Evolutionary conservation across 1,139 yeast genomes (phyloP).

Genomic region (Scheffersomyces lignicola): DNA sequence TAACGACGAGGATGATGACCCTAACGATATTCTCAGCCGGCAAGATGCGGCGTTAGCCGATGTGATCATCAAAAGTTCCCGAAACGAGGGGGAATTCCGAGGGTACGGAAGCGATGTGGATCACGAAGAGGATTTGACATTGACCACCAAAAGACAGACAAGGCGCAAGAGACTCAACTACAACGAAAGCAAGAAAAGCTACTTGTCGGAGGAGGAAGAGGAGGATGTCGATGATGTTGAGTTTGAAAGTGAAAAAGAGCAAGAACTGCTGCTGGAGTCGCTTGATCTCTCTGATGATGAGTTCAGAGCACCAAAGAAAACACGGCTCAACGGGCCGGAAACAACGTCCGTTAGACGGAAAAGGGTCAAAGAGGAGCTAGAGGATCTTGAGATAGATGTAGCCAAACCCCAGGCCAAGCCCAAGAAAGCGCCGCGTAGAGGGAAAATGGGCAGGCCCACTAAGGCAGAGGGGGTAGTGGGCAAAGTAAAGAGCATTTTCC

Average conservation of each 20-base stretch:
- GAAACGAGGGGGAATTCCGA: constrained; percentile 11
- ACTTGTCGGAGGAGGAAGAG: constrained; percentile 13
- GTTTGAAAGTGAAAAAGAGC: constrained; percentile 10
- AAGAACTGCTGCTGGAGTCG: constrained; percentile 6
- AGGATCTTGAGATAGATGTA: constrained; percentile 4
- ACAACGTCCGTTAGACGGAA: constrained; percentile 1
- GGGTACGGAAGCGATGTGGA: constrained; percentile 34
- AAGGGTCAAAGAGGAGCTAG: constrained; percentile 12
- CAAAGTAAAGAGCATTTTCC: constrained; percentile 38
- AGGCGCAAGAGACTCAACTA: constrained; percentile 21
- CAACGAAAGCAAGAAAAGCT: too few relatives aligned
- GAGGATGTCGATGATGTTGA: constrained; percentile 25
- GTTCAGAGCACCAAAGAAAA: too few relatives aligned
- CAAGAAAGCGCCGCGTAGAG: constrained; percentile 9
- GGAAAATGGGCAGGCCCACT: constrained; percentile 35
- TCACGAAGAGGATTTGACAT: constrained; percentile 27
- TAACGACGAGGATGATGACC: constrained; percentile 29
- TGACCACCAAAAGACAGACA: constrained; percentile 1
- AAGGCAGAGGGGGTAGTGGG: constrained; percentile 33
- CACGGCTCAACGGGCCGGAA: too few relatives aligned
- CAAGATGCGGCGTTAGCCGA: constrained; percentile 53
- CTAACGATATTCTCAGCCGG: constrained; percentile 22
- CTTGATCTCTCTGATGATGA: too few relatives aligned
- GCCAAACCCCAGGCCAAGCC: constrained; percentile 7
- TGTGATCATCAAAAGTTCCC: constrained; percentile 28